These are phyloP conservation scores for Sporopachydermia quercuum DNA, from an alignment of 805 yeast genomes.

Conservation along the genomic window DNA sequence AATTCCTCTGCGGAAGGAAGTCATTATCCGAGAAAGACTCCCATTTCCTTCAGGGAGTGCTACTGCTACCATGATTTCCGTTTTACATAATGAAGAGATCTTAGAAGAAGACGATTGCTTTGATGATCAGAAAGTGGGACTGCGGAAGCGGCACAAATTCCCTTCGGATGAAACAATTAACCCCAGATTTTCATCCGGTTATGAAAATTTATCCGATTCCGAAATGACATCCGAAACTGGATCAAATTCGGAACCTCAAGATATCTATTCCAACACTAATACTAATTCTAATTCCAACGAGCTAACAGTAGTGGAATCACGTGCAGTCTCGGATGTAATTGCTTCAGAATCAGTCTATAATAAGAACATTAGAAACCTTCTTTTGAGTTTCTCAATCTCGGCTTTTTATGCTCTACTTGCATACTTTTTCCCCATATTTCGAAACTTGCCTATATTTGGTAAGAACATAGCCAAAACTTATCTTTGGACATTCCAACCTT, in stretches of 20 bases:
- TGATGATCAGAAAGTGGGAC: conserved; percentile 4
- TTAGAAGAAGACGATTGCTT: conserved; percentile 5
- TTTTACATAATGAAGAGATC: conserved; percentile 54
- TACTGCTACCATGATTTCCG: conserved; percentile 84
- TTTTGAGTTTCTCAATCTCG: conserved; percentile 49
- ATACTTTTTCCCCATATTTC: conserved; percentile 58
- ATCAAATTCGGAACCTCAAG: neutral
- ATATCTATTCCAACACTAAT: too few species aligned
- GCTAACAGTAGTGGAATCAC: conserved; percentile 3
- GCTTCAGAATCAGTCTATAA: conserved; percentile 19
- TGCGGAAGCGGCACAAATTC: neutral
- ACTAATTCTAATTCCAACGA: conserved; percentile 6
- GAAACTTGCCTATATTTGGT: conserved; percentile 69
- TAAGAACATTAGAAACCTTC: conserved; percentile 45
- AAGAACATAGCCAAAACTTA: conserved; percentile 39
- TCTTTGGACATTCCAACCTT: conserved; percentile 84
- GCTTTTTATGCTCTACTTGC: conserved; percentile 58
- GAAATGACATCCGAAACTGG: neutral
- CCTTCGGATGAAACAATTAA: neutral
- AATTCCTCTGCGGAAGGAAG: conserved; percentile 73
- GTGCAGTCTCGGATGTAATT: too few species aligned
- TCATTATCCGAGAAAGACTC: conserved; percentile 72
- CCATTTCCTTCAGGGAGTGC: conserved; percentile 95
- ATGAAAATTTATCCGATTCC: neutral
- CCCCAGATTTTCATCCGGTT: neutral